Evolutionary conservation across 2,329 filamentous ascomycete genomes (phyloP).

Genomic region (Ophiostoma fasciatum): DNA sequence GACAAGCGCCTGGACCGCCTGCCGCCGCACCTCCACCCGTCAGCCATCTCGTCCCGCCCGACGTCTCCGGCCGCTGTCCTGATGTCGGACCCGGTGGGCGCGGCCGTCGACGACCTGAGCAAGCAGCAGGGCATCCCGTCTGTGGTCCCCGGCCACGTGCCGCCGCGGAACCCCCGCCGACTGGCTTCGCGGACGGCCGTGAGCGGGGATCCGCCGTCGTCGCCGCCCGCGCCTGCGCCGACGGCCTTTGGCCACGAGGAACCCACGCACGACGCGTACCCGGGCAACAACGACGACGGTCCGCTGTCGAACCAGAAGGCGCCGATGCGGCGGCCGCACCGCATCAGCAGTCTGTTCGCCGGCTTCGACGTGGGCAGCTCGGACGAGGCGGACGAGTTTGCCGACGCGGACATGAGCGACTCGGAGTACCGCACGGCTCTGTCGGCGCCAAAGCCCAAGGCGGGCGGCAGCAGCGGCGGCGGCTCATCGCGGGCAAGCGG

Average conservation of each 20-base stretch:
- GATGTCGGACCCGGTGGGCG: conserved; percentile 13
- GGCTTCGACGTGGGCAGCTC: conserved; percentile 64
- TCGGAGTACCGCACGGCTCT: conserved; percentile 52
- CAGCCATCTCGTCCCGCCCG: conserved; percentile 50
- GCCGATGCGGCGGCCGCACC: conserved; percentile 52
- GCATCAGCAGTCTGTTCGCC: conserved; percentile 74
- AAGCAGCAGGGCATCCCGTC: conserved; percentile 29
- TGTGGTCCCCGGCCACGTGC: conserved; percentile 37
- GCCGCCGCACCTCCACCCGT: conserved; percentile 65
- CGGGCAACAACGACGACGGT: conserved; percentile 68
- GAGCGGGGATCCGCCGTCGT: conserved; percentile 31
- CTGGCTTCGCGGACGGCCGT: conserved; percentile 31
- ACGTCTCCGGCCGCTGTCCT: conserved; percentile 32
- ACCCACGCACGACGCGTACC: conserved; percentile 53
- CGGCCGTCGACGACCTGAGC: conserved; percentile 24
- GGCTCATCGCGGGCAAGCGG: conserved; percentile 1
- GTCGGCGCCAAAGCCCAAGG: conserved; percentile 43
- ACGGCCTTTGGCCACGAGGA: conserved; percentile 19
- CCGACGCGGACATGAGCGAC: conserved; percentile 46
- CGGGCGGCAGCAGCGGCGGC: conserved; percentile 17
- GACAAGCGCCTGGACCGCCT: conserved; percentile 63
- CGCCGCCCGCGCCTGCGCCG: conserved; percentile 21
- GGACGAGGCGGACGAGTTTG: conserved; percentile 49
- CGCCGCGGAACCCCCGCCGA: conserved; percentile 46
- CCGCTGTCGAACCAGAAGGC: conserved; percentile 47